Base-by-base conservation (phyloP, 495 filamentous ascomycete species). In the Tuber indicum region DNA sequence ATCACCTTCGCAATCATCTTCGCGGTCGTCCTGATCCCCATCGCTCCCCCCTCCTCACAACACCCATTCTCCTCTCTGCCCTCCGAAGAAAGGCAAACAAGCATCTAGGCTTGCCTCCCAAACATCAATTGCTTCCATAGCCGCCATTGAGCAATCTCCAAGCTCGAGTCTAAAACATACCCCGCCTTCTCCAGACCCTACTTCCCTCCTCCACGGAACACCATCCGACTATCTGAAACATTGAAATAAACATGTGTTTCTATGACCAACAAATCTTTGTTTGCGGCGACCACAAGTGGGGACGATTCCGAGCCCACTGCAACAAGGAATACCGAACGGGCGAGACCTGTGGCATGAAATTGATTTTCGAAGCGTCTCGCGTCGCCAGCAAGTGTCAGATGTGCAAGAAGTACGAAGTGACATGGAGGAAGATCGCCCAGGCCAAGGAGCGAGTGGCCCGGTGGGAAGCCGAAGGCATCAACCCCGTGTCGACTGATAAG, bases 211-310 rank as follows among this genome's bases (percentile, higher is more conserved):
- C 69, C 76, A 82, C 72, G 47, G 75, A 49, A 77, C 77, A 82
- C 82, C 78, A 78, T 80, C 81, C 76, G 70, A 43, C 71, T 72
- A 71, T 76, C 78, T 71, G 75, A 82, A 82, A 82, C 81, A 82
- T 32, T 43, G 43, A 71, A 81, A 58, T 42, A 79, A 82, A 77
- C 70, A 84, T 84, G 82, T 84, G 82, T 74, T 84, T 84, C 77
- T 84, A 84, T 74, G 82, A 84, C 66, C 82, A 84, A 75, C 82
- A 83, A 77, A 84, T 84, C 45, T 84, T 82, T 72, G 77, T 75
- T 62, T 99, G 96, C 86, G 91, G 91, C 82, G 95, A 96, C 88
- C 98, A 91, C 90, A 95, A 94, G 85, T 99, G 96, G 96, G 92
- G 93, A 81, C 91, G 91, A 85, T 98, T 98, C 88, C 91, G 92